phyloP scores from a whole-genome alignment of 140 eudicot species.

The Cichorium intybus region DNA sequence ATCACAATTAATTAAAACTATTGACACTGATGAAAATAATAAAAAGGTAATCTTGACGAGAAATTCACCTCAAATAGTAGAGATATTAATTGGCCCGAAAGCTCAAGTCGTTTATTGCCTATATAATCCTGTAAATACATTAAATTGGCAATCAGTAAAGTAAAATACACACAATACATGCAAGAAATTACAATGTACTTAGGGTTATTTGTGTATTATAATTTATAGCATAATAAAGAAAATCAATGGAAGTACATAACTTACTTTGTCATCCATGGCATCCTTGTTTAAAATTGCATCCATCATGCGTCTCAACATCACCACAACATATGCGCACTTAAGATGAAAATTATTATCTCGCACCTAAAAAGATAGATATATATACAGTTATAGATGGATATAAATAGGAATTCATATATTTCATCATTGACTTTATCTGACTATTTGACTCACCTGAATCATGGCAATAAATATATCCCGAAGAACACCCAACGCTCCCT shows the following conservation, averaged over 20 bases:
- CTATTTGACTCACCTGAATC: constrained; percentile 67
- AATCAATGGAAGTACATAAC: constrained; percentile 3
- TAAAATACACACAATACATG: not conserved
- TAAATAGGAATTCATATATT: not conserved
- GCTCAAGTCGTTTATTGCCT: constrained; percentile 91
- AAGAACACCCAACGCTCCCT: constrained; percentile 69
- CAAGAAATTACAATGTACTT: not conserved
- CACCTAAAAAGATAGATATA: constrained; percentile 44
- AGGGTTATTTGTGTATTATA: too few species aligned
- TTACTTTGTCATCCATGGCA: constrained; percentile 95
- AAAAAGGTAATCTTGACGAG: not conserved
- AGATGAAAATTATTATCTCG: constrained; percentile 55
- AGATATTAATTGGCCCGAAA: constrained; percentile 81
- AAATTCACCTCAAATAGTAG: constrained; percentile 82
- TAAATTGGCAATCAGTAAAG: constrained; percentile 13
- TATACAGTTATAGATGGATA: constrained; percentile 12
- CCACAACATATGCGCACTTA: constrained; percentile 88
- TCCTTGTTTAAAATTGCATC: constrained; percentile 87
- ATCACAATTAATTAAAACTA: constrained; percentile 7
- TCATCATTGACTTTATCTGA: constrained; percentile 13
- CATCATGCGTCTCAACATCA: constrained; percentile 97
- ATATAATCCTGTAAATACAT: constrained; percentile 70
- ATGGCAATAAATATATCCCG: constrained; percentile 77
- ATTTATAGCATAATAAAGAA: not conserved
- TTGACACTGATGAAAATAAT: constrained; percentile 1